Conservation (phyloP, 2,329 filamentous ascomycete genomes). For the Fusarium praegraminearum region DNA sequence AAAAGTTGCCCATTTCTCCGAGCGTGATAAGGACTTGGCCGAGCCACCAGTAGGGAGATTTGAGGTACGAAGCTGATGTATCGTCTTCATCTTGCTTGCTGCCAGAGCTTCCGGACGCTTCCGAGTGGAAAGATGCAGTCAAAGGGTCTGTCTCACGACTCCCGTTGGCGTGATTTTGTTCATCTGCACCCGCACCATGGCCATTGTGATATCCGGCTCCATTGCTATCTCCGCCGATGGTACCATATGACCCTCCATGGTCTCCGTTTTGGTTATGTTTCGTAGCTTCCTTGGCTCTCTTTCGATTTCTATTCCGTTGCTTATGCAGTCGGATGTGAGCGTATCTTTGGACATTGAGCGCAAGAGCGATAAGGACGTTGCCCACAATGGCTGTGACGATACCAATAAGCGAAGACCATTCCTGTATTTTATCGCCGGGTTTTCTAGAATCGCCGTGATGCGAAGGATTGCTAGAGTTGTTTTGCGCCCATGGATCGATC, state of each 20-base stretch:
- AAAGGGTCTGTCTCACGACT: conserved; percentile 65
- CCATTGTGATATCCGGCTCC: conserved; percentile 43
- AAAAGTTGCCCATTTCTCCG: conserved; percentile 94
- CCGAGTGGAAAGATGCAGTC: conserved; percentile 62
- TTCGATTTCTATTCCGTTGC: conserved; percentile 71
- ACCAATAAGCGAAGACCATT: conserved; percentile 95
- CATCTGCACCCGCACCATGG: conserved; percentile 23
- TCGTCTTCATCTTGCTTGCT: conserved; percentile 51
- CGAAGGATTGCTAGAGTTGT: conserved; percentile 25
- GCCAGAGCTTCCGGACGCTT: conserved; percentile 43
- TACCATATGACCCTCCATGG: conserved; percentile 52
- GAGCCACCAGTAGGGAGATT: conserved; percentile 95
- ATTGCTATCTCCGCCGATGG: conserved; percentile 44
- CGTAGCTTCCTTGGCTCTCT: conserved; percentile 65
- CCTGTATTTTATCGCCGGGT: conserved; percentile 64
- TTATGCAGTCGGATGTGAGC: conserved; percentile 87
- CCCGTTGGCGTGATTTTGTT: conserved; percentile 53
- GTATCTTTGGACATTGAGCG: conserved; percentile 95
- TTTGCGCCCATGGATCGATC: conserved; percentile 33
- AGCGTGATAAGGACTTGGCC: conserved; percentile 93
- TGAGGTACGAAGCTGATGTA: conserved; percentile 78
- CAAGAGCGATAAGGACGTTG: conserved; percentile 93
- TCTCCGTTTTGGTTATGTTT: conserved; percentile 57
- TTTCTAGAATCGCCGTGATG: conserved; percentile 46
- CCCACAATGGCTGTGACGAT: conserved; percentile 93